Base-by-base conservation (phyloP, 2,329 filamentous ascomycete genomes). In the Pseudogymnoascus sp. region DNA sequence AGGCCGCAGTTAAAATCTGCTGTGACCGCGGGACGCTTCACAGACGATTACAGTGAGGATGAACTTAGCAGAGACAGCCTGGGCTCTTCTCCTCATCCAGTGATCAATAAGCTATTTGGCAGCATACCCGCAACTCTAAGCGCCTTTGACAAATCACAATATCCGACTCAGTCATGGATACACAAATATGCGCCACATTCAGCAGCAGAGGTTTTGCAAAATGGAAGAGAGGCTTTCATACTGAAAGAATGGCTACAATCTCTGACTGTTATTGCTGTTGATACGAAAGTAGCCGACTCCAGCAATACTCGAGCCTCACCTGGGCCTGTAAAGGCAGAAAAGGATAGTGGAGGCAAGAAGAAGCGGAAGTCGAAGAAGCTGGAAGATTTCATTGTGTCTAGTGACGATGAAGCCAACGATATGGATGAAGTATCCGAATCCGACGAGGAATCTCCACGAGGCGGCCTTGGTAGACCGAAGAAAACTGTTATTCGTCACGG, bases 231-330 rank as follows among this genome's bases (percentile, higher is more conserved):
- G 73, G 85, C 86, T 1, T 72, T 80, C 1, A 78, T 93, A 7
- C 77, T 99, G 23, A 87, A 86, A 64, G 85, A 93, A 65, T 99
- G 95, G 95, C 79, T 99, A 6, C 81, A 85, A 65, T 85, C 83
- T 36, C 80, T 96, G 54, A 89, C 86, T 65, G 87, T 99, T 0
- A 85, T 89, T 66, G 83, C 90, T 4, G 89, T 97, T 0, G 87
- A 90, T 65, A 88, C 84, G 0, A 85, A 85, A 1, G 70, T 75
- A 68, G 65, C 64, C 45, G 74, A 70, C 60, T 43, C 63, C 54
- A 65, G 63, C 60, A 67, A 68, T 60, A 62, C 68, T 36, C 51
- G 67, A 13, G 25, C 60, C 48, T 61, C 67, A 41, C 67, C 65
- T 61, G 23, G 64, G 14, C 19, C 61, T 31, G 62, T 65, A 67